Percentiles rank a stretch among this genome's conserved stretches.
These are phyloP conservation scores for Secale cereale DNA, from an alignment of 176 grass and related monocot species.

Conservation along the genomic window DNA sequence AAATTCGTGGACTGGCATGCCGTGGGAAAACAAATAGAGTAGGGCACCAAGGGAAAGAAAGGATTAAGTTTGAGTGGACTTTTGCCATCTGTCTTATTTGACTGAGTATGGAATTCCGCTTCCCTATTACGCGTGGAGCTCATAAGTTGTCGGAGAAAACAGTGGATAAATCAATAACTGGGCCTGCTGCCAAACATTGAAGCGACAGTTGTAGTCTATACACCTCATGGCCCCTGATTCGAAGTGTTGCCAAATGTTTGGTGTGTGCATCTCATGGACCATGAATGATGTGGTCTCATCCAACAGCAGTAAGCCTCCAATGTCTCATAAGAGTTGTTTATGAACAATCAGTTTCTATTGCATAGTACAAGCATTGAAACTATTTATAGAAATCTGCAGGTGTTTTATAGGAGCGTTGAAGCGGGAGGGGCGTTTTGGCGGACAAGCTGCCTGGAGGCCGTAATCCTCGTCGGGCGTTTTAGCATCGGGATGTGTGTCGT, in stretches of 20 bases:
- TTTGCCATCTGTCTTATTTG: neutral
- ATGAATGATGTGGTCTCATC: conserved; percentile 54
- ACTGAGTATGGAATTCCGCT: neutral
- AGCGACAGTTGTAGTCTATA: conserved; percentile 53
- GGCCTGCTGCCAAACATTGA: conserved; percentile 1
- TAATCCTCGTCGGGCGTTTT: too few species aligned
- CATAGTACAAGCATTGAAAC: neutral
- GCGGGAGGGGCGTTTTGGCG: too few species aligned
- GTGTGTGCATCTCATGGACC: conserved; percentile 55
- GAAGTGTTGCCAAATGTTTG: conserved; percentile 90
- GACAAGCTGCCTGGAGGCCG: too few species aligned
- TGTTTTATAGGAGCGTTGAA: too few species aligned
- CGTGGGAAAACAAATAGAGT: neutral
- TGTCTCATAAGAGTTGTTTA: neutral
- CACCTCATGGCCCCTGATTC: conserved; percentile 76
- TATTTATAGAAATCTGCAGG: neutral
- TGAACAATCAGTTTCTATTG: neutral
- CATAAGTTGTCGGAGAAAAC: conserved; percentile 51
- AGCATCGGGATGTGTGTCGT: too few species aligned
- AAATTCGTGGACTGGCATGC: neutral
- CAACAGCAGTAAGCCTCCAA: conserved; percentile 56
- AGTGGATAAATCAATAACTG: conserved; percentile 24
- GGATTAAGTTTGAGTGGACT: neutral
- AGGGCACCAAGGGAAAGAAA: neutral
- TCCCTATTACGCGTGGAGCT: conserved; percentile 24